These are phyloP conservation scores for Ogataea hybrid DNA, from an alignment of 1,139 yeast species.

Conservation along the genomic window DNA sequence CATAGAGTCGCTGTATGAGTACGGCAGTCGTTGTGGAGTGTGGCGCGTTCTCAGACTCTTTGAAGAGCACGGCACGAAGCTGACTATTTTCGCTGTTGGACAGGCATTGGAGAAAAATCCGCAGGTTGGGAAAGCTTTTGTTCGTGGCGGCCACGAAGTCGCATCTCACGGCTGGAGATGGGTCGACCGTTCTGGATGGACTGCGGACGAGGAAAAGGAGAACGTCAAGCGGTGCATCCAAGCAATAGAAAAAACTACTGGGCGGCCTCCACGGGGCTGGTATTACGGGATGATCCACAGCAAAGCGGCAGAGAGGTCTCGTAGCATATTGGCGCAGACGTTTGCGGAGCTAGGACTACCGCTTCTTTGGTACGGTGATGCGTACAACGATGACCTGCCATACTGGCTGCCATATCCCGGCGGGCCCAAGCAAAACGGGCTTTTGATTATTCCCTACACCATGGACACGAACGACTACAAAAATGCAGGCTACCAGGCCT, in stretches of 20 bases:
- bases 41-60: slow-evolving; percentile 35
- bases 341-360: slow-evolving; percentile 34
- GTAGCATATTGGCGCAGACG: slow-evolving; percentile 33
- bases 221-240: slow-evolving; percentile 31
- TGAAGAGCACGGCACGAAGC: slow-evolving; percentile 29
- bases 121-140: slow-evolving; percentile 34
- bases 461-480: slow-evolving; percentile 37
- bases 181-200: slow-evolving; percentile 33
- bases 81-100: slow-evolving; percentile 38
- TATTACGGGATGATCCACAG: slow-evolving; percentile 36
- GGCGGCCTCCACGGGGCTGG: slow-evolving; percentile 36
- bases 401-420: slow-evolving; percentile 36
- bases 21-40: slow-evolving; percentile 38
- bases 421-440: slow-evolving; percentile 29
- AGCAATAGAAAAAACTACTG: slow-evolving; percentile 30
- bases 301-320: slow-evolving; percentile 33
- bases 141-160: slow-evolving; percentile 37
- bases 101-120: slow-evolving; percentile 35
- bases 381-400: slow-evolving; percentile 37
- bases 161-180: slow-evolving; percentile 40
- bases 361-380: slow-evolving; percentile 35
- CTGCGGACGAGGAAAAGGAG: slow-evolving; percentile 34
- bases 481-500: slow-evolving; percentile 19
- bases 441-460: slow-evolving; percentile 36
- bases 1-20: slow-evolving; percentile 35